phyloP scores from a whole-genome alignment of 2,329 filamentous ascomycete genomes.

The Chrysoporthe cubensis region DNA sequence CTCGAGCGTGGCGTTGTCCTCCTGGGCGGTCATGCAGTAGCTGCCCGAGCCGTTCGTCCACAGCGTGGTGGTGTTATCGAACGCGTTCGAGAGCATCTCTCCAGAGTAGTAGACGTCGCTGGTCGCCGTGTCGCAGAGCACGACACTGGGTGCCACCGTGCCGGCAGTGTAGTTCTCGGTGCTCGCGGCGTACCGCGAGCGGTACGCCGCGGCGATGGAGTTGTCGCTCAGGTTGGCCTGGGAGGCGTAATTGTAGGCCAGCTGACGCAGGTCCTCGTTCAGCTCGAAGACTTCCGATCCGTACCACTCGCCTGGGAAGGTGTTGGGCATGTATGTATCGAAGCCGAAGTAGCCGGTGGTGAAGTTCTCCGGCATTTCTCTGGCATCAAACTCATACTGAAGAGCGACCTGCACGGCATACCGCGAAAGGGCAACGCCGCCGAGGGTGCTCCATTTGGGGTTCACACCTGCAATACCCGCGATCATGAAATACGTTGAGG shows the following conservation, averaged over 20 bases:
- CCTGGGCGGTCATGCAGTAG: conserved; percentile 74
- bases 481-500: conserved; percentile 70
- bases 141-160: conserved; percentile 54
- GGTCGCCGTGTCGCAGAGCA: conserved; percentile 70
- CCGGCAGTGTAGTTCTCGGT: conserved; percentile 47
- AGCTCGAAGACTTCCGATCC: conserved; percentile 74
- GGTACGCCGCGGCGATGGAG: conserved; percentile 53
- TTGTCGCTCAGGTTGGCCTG: conserved; percentile 58
- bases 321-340: conserved; percentile 56
- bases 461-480: conserved; percentile 77
- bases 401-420: conserved; percentile 76
- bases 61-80: conserved; percentile 65
- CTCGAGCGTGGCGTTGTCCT: conserved; percentile 72
- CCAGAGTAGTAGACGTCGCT: conserved; percentile 76
- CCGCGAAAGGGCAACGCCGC: conserved; percentile 67
- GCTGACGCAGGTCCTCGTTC: conserved; percentile 59
- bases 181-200: conserved; percentile 53
- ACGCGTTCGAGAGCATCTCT: conserved; percentile 60
- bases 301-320: conserved; percentile 64
- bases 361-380: conserved; percentile 68
- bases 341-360: conserved; percentile 71
- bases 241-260: conserved; percentile 55
- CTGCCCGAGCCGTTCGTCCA: conserved; percentile 70
- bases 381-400: conserved; percentile 75
- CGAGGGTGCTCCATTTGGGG: conserved; percentile 68